phyloP scores from a whole-genome alignment of 2,329 filamentous ascomycete genomes.

The Lachnellula suecica region DNA sequence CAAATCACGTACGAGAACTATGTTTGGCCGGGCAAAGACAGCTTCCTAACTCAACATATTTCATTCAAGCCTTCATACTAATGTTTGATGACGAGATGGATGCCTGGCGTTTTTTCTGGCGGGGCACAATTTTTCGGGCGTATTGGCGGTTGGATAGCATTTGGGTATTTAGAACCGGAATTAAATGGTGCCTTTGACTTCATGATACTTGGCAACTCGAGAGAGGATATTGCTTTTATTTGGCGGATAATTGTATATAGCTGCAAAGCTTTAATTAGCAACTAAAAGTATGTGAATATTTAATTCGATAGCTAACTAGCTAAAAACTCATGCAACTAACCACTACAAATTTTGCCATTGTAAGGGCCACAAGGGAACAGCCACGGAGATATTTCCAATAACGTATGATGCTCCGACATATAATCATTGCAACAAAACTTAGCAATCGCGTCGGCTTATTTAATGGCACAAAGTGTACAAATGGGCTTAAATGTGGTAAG shows the following conservation, averaged over 20 bases:
- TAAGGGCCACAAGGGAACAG: no score
- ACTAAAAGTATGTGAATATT: neutral
- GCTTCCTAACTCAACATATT: neutral
- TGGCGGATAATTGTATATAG: neutral
- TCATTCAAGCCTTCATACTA: neutral
- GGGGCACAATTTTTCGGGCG: neutral
- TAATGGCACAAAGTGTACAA: neutral
- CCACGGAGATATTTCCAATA: no score
- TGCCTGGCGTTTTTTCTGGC: neutral
- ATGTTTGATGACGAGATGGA: neutral
- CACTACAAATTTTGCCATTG: no score
- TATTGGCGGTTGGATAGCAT: no score
- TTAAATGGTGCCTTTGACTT: neutral
- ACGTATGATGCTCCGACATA: no score
- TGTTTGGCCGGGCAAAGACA: constrained; percentile 56
- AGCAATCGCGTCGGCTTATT: no score
- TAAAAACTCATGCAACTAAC: no score
- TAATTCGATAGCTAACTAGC: no score
- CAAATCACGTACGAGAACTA: constrained; percentile 73
- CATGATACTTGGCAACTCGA: neutral
- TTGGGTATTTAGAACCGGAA: no score
- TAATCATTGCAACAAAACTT: no score
- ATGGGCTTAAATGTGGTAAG: neutral
- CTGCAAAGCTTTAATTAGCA: neutral
- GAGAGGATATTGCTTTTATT: neutral